A percentile compares a stretch with the other conserved stretches of the same genome.
phyloP scores from a whole-genome alignment of 1,139 yeast species.

The Pichiaceae sp. region DNA sequence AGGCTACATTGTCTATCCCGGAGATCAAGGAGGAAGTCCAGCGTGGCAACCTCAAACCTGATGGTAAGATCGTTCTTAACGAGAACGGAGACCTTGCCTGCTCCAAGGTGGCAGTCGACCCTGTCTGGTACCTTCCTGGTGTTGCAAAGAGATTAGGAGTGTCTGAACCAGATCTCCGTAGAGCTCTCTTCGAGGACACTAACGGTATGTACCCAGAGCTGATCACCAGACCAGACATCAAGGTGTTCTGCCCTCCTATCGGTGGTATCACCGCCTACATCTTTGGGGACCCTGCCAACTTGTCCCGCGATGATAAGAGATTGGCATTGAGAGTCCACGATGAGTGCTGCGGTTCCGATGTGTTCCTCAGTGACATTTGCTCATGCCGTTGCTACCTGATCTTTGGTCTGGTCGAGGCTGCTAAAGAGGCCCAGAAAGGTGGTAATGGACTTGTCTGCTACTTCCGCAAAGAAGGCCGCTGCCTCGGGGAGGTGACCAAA shows the following conservation, averaged over 20 bases:
- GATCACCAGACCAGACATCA: constrained; percentile 54
- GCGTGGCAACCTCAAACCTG: constrained; percentile 41
- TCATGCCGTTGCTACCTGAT: constrained; percentile 57
- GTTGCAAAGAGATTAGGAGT: constrained; percentile 53
- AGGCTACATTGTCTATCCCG: constrained; percentile 49
- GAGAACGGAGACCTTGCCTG: constrained; percentile 49
- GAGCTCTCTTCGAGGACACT: constrained; percentile 52
- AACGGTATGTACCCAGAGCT: constrained; percentile 61
- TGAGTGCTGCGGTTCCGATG: constrained; percentile 62
- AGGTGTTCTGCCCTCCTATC: constrained; percentile 54
- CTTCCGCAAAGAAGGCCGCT: constrained; percentile 58
- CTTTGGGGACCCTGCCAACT: constrained; percentile 46
- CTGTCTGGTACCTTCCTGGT: constrained; percentile 60
- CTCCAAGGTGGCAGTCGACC: constrained; percentile 56
- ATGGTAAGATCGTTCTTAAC: constrained; percentile 49
- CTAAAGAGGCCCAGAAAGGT: constrained; percentile 54
- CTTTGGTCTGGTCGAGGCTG: constrained; percentile 56
- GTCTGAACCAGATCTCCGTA: constrained; percentile 44
- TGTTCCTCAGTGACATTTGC: constrained; percentile 56
- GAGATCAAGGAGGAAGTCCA: constrained; percentile 48
- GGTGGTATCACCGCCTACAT: constrained; percentile 57
- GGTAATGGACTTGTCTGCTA: constrained; percentile 54
- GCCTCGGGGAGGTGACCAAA: constrained; percentile 58
- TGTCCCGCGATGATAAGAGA: constrained; percentile 38
- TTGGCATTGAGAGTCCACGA: constrained; percentile 54